Conservation (phyloP, 225 moss, liverwort and hornwort species). For the Bryum argenteum region DNA sequence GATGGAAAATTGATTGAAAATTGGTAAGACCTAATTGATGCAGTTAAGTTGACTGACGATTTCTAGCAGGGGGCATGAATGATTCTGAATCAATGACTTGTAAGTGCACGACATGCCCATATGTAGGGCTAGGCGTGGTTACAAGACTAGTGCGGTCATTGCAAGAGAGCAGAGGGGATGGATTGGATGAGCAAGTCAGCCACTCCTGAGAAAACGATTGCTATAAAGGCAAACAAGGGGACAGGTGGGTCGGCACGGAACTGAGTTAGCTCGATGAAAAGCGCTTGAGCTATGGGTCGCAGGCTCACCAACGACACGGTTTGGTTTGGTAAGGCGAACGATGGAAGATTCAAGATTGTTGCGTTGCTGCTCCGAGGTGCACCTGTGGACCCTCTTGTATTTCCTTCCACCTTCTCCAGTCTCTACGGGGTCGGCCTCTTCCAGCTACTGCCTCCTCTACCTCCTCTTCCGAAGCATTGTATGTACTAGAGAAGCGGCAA, state of each 20-base stretch:
- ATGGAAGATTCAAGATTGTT: neutral
- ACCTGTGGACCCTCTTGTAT: too few relatives aligned
- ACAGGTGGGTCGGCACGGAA: neutral
- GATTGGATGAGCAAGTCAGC: neutral
- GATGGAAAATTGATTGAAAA: neutral
- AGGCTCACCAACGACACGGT: neutral
- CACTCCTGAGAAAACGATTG: neutral
- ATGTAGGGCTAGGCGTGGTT: constrained; percentile 3
- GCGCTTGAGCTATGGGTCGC: neutral
- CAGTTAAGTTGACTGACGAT: neutral
- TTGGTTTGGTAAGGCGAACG: neutral
- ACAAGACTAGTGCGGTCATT: neutral
- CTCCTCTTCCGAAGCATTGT: neutral
- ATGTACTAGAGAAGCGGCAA: too few relatives aligned
- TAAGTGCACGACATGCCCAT: constrained; percentile 7
- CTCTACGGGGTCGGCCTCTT: too few relatives aligned
- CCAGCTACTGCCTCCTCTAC: neutral
- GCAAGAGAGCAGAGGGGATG: too few relatives aligned
- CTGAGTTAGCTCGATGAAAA: neutral
- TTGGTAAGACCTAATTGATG: too few relatives aligned
- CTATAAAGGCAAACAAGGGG: neutral
- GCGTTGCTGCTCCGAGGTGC: neutral
- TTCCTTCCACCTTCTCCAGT: too few relatives aligned
- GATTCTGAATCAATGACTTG: constrained; percentile 21
- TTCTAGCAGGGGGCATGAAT: neutral